Conservation (phyloP, 1,284 basidiomycete species). For the Coniferiporia sulphurascens region DNA sequence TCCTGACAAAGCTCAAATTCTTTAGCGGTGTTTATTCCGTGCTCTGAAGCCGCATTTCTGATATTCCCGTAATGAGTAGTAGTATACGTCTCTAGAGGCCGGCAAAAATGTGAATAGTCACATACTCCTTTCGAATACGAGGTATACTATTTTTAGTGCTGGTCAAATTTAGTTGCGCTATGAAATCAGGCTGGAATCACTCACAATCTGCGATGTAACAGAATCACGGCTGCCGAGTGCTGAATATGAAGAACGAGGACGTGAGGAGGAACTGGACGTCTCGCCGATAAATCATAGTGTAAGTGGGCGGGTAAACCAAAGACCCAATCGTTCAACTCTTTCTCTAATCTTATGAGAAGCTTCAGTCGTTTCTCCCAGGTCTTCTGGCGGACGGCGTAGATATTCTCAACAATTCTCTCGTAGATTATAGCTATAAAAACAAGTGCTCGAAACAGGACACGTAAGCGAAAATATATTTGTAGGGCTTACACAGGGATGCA, state of each 20-base stretch:
- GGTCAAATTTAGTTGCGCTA: background rate
- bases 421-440: slow-evolving; percentile 48
- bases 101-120: background rate
- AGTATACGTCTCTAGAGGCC: no score
- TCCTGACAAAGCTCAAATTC: slow-evolving; percentile 75
- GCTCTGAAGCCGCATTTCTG: slow-evolving; percentile 19
- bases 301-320: slow-evolving; percentile 64
- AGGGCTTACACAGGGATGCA: slow-evolving; percentile 51
- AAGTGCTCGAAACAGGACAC: background rate
- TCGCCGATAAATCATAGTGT: slow-evolving; percentile 47
- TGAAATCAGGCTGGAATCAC: slow-evolving; percentile 27
- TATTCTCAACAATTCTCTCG: slow-evolving; percentile 60
- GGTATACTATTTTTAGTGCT: slow-evolving; percentile 3
- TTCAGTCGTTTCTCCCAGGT: slow-evolving; percentile 41
- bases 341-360: slow-evolving; percentile 54
- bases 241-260: slow-evolving; percentile 71
- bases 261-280: slow-evolving; percentile 53
- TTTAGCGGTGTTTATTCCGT: slow-evolving; percentile 31
- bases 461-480: background rate
- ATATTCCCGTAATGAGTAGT: background rate
- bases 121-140: slow-evolving; percentile 10
- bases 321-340: slow-evolving; percentile 72
- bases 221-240: slow-evolving; percentile 73
- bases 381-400: slow-evolving; percentile 67
- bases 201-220: slow-evolving; percentile 80